These are phyloP conservation scores for Fusarium compactum DNA, from an alignment of 2,329 filamentous ascomycete species.

Conservation along the genomic window DNA sequence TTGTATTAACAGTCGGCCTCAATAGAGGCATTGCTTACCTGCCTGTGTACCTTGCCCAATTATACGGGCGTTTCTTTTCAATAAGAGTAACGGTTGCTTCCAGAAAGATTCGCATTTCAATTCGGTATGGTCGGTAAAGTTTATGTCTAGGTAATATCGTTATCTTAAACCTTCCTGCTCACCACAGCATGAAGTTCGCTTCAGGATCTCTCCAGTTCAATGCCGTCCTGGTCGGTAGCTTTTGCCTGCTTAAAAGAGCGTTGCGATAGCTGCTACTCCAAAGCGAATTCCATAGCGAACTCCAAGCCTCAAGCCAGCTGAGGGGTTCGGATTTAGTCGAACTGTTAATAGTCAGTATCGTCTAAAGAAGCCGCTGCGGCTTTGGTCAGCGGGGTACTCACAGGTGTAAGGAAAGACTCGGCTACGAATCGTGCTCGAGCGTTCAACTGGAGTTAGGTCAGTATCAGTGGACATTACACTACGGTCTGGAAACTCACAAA, in stretches of 20 bases:
- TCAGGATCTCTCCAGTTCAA: conserved; percentile 21
- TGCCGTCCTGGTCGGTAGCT: conserved; percentile 26
- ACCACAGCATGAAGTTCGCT: conserved; percentile 19
- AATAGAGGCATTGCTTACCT: neutral
- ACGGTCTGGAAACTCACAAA: conserved; percentile 76
- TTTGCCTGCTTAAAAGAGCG: conserved; percentile 29
- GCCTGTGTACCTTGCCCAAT: neutral
- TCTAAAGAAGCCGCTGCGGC: neutral
- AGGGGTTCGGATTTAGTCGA: conserved; percentile 49
- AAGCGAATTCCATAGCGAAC: conserved; percentile 34
- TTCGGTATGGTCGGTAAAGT: conserved; percentile 35
- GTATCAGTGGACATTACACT: neutral
- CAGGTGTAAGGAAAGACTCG: conserved; percentile 96
- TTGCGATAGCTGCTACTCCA: conserved; percentile 27
- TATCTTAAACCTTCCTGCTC: conserved; percentile 25
- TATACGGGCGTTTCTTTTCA: neutral
- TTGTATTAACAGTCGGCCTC: neutral
- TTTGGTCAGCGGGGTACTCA: conserved; percentile 56
- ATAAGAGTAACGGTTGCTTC: conserved; percentile 3
- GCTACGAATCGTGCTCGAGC: conserved; percentile 97
- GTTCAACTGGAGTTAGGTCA: conserved; percentile 75
- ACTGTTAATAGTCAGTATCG: conserved; percentile 44
- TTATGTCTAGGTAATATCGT: conserved; percentile 43
- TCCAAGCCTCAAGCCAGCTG: conserved; percentile 38
- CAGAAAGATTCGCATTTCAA: conserved; percentile 37